Percentiles rank a stretch among this genome's conserved stretches.
Conservation (phyloP, 1,139 yeast species). For the Hansenula sp. region DNA sequence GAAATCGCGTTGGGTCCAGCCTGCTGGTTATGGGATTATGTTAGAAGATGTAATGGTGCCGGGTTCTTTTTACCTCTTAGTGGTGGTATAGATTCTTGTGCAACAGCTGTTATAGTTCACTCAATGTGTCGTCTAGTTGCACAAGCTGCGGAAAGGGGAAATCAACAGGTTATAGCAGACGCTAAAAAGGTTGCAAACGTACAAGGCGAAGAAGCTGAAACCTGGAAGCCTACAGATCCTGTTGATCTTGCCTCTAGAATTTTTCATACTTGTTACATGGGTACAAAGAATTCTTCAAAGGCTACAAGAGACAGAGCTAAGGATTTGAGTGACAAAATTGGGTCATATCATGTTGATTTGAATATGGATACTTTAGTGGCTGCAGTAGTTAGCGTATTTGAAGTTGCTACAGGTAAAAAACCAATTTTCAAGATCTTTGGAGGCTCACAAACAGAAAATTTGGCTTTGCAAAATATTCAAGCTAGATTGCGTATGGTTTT, state of each 20-base stretch:
- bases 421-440: slow-evolving; percentile 93
- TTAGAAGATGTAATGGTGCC: slow-evolving; percentile 82
- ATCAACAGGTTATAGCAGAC: slow-evolving; percentile 71
- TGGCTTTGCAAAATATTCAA: slow-evolving; percentile 93
- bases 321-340: slow-evolving; percentile 67
- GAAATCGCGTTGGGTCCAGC: slow-evolving; percentile 98
- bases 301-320: slow-evolving; percentile 89
- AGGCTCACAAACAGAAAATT: slow-evolving; percentile 84
- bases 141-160: slow-evolving; percentile 59
- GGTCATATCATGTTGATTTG: slow-evolving; percentile 86
- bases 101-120: slow-evolving; percentile 90
- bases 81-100: slow-evolving; percentile 98
- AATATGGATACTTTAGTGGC: slow-evolving; percentile 84
- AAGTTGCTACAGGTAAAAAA: slow-evolving; percentile 81
- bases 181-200: slow-evolving; percentile 57
- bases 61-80: slow-evolving; percentile 91
- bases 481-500: slow-evolving; percentile 94
- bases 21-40: slow-evolving; percentile 98
- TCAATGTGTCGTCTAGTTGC: slow-evolving; percentile 90
- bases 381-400: slow-evolving; percentile 72
- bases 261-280: slow-evolving; percentile 93
- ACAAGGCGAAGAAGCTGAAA: slow-evolving; percentile 34
- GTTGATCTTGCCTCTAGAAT: slow-evolving; percentile 69
- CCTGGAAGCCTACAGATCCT: slow-evolving; percentile 69
- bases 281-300: slow-evolving; percentile 83